Base-by-base conservation (phyloP, 345 rosid species). In the Brassica nigra region DNA sequence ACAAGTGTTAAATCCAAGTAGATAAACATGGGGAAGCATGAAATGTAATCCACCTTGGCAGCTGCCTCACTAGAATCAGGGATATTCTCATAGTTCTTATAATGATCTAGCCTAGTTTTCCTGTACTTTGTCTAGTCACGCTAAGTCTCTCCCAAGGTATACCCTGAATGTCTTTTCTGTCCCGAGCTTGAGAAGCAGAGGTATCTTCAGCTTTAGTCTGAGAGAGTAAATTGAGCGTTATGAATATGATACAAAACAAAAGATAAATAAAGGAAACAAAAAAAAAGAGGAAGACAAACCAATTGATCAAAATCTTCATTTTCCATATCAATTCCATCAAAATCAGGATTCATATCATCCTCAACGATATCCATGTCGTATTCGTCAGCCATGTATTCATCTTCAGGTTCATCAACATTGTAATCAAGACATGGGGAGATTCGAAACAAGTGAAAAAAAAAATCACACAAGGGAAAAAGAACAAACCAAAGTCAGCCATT, bases 91-190 rank as follows among this genome's bases (percentile, higher is more conserved):
- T 95, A 95, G 85, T 95, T 95, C 84, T 93, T 95, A 84, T 95
- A 95, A 79, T 91, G 98, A 69, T 93, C 96, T 61, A 95, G 84
- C 84, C 99, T 87, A 71, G 97, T 95, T 84, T 88, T 87, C 65
- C 99, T 85, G 70, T 95, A 93, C 31, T 89, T 88, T 89, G 91
- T 84, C 99, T 86, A 7, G 96, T 88, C 76, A 93, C 88, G 72
- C 88, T 93, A 71, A 90, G 90, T 62, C 96, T 88, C 14, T 93
- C 97, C 99, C 99, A 93, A 1, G 99, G 99, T 57, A 95, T 93
- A 72, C 99, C 99, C 80, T 95, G 99, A 78, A 95, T 92, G 62
- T 95, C 99, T 74, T 85, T 91, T 11, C 98, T 97, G 52, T 84
- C 82, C 75, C 98, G 86, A 58, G 98, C 98, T 76, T 92, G 86